Conservation (phyloP, 495 filamentous ascomycete species). For the Hypoxylon rickii region DNA sequence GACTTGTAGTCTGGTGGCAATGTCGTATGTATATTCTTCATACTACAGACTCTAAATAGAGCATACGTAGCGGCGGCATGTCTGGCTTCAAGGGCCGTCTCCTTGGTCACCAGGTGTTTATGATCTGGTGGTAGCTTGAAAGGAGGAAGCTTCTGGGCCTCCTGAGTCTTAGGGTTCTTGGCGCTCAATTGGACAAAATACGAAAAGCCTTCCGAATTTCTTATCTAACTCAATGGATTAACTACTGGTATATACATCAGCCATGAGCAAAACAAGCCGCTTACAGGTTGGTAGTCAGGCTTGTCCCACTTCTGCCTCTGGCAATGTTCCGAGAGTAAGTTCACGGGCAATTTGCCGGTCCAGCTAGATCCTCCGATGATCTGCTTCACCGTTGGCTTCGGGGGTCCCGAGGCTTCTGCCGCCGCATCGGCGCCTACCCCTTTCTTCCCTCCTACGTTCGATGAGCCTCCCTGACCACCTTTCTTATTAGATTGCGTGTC, state of each 20-base stretch:
- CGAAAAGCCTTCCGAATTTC: slow-evolving; percentile 64
- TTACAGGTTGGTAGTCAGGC: slow-evolving; percentile 77
- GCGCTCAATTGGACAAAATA: slow-evolving; percentile 78
- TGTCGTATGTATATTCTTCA: slow-evolving; percentile 92
- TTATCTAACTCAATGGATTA: slow-evolving; percentile 39
- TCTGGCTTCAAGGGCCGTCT: slow-evolving; percentile 83
- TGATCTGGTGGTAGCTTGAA: slow-evolving; percentile 77
- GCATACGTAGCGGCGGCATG: slow-evolving; percentile 92
- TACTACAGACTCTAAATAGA: slow-evolving; percentile 87
- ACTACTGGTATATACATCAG: slow-evolving; percentile 10
- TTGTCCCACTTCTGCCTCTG: slow-evolving; percentile 95
- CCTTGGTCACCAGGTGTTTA: slow-evolving; percentile 68
- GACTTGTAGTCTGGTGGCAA: slow-evolving; percentile 86
- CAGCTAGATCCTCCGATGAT: slow-evolving; percentile 94
- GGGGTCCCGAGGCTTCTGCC: slow-evolving; percentile 53
- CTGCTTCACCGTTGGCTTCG: slow-evolving; percentile 80
- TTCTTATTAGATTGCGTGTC: slow-evolving; percentile 54
- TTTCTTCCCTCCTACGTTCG: slow-evolving; percentile 49
- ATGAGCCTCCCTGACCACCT: slow-evolving; percentile 24
- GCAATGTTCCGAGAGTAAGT: slow-evolving; percentile 90
- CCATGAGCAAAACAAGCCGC: slow-evolving; percentile 29
- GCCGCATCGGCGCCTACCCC: slow-evolving; percentile 29
- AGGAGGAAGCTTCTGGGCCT: slow-evolving; percentile 72
- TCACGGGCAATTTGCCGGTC: slow-evolving; percentile 95
- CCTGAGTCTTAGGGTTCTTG: slow-evolving; percentile 81